Conservation (phyloP, 2,329 filamentous ascomycete genomes). For the Tolypocladium nubicola region DNA sequence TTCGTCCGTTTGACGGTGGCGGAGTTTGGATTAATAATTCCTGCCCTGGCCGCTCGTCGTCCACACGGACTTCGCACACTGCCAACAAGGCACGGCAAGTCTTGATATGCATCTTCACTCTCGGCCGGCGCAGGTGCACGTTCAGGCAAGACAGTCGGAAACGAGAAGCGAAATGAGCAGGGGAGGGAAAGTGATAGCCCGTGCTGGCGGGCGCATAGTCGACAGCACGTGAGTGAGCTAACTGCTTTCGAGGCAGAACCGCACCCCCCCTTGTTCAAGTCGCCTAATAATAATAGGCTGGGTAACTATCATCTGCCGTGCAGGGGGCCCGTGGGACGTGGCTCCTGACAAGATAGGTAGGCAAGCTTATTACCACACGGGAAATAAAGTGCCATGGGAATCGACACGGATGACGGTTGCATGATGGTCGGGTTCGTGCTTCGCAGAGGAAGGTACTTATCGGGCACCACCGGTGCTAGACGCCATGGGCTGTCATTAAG, state of each 20-base stretch:
- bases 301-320: not conserved
- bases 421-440: not conserved
- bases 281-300: not conserved
- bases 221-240: not conserved
- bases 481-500: not conserved
- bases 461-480: not conserved
- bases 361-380: not conserved
- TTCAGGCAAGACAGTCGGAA: not conserved
- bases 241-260: not conserved
- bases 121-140: not conserved
- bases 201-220: not conserved
- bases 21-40: not conserved
- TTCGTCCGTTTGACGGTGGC: not conserved
- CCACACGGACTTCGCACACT: not conserved
- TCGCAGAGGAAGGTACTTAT: not conserved
- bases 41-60: too few relatives aligned
- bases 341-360: not conserved
- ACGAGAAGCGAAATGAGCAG: conserved; percentile 1
- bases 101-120: not conserved
- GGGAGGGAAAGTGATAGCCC: not conserved
- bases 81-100: not conserved
- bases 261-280: not conserved
- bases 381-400: not conserved
- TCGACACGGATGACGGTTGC: not conserved
- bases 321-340: not conserved